phyloP scores from a whole-genome alignment of 805 yeast genomes.

The Ogataea nonfermentans region DNA sequence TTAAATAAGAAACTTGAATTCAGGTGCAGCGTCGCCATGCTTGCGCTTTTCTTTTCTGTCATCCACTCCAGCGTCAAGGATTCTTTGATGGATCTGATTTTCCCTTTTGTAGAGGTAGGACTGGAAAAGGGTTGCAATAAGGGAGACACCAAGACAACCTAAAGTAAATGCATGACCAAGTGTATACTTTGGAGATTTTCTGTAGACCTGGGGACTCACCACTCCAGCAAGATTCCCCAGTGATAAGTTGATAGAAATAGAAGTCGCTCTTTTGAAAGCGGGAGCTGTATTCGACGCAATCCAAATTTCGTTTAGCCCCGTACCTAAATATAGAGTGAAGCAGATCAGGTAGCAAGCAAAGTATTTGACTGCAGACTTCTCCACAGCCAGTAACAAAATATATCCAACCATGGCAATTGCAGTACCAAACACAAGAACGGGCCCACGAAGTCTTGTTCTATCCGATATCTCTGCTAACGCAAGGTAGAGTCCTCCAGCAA shows the following conservation, averaged over 20 bases:
- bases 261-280: constrained; percentile 41
- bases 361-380: constrained; percentile 16
- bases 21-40: constrained; percentile 14
- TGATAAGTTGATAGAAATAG: constrained; percentile 42
- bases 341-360: constrained; percentile 18
- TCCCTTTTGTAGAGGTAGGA: no score
- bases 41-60: constrained; percentile 6
- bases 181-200: constrained; percentile 35
- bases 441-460: constrained; percentile 12
- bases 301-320: constrained; percentile 21
- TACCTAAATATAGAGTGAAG: constrained; percentile 4
- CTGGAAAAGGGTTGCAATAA: constrained; percentile 5
- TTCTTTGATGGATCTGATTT: constrained; percentile 10
- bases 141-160: constrained; percentile 29
- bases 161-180: constrained; percentile 42
- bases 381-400: constrained; percentile 12
- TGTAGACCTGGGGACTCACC: constrained; percentile 43
- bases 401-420: constrained; percentile 13
- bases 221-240: constrained; percentile 47
- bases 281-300: constrained; percentile 42
- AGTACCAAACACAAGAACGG: constrained; percentile 9
- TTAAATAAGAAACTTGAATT: constrained; percentile 12
- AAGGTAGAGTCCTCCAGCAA: constrained; percentile 12
- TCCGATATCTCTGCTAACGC: constrained; percentile 12
- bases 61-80: constrained; percentile 11